phyloP scores from a whole-genome alignment of 2,329 filamentous ascomycete species.

The Gyromitra esculenta region DNA sequence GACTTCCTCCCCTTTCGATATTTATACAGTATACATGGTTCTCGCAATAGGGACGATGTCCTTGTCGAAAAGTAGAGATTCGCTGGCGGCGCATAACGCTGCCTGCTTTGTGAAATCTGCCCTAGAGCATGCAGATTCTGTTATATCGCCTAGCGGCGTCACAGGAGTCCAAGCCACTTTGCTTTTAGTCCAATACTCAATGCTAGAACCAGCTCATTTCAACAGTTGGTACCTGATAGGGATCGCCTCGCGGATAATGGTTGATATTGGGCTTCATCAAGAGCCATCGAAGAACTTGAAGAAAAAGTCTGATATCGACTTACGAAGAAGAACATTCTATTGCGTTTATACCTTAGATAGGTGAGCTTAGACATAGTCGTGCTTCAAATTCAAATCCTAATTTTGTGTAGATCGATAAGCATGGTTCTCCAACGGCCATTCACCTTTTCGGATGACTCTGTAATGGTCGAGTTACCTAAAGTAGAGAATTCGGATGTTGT shows the following conservation, averaged over 20 bases:
- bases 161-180: slow-evolving; percentile 87
- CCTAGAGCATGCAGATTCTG: slow-evolving; percentile 79
- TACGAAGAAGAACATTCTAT: slow-evolving; percentile 85
- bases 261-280: slow-evolving; percentile 92
- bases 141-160: slow-evolving; percentile 84
- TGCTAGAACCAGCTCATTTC: slow-evolving; percentile 89
- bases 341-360: slow-evolving; percentile 90
- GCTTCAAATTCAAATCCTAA: slow-evolving; percentile 1
- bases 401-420: slow-evolving; percentile 75
- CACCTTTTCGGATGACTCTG: slow-evolving; percentile 90
- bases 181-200: slow-evolving; percentile 86
- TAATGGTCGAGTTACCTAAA: slow-evolving; percentile 69
- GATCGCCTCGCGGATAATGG: slow-evolving; percentile 83
- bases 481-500: slow-evolving; percentile 60
- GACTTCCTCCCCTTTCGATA: slow-evolving; percentile 74
- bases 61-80: slow-evolving; percentile 57
- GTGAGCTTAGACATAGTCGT: slow-evolving; percentile 62
- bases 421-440: slow-evolving; percentile 88
- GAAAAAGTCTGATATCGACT: slow-evolving; percentile 76
- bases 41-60: slow-evolving; percentile 75
- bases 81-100: slow-evolving; percentile 64
- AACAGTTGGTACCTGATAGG: slow-evolving; percentile 95
- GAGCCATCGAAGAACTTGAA: slow-evolving; percentile 79
- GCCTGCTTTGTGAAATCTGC: slow-evolving; percentile 72
- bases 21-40: slow-evolving; percentile 89